These are phyloP conservation scores for Ganoderma sp. DNA, from an alignment of 1,284 basidiomycete species.

Conservation along the genomic window DNA sequence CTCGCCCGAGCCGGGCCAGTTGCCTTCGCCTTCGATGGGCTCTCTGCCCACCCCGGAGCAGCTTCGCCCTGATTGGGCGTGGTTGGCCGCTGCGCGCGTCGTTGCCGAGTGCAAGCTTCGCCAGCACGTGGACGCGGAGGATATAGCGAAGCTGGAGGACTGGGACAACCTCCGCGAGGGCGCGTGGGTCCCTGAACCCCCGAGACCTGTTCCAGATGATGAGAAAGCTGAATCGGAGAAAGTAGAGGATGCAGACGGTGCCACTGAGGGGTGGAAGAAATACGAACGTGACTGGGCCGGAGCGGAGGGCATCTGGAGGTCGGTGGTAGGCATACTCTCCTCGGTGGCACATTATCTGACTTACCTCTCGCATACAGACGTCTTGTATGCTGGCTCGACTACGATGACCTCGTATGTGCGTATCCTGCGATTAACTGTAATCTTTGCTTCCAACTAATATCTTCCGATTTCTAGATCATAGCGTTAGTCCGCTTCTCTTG, in stretches of 20 bases:
- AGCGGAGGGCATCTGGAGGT: conserved; percentile 60
- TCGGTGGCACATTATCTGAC: not conserved
- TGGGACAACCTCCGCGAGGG: conserved; percentile 46
- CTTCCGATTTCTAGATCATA: conserved; percentile 41
- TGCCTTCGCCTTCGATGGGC: not conserved
- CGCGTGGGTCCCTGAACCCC: conserved; percentile 43
- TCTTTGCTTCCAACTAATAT: not conserved
- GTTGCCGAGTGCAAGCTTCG: conserved; percentile 39
- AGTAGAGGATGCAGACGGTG: not conserved
- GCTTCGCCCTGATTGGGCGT: conserved; percentile 40
- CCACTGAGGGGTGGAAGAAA: conserved; percentile 27
- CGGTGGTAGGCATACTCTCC: conserved; percentile 19
- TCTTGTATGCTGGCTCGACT: conserved; percentile 64
- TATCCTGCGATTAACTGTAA: not conserved
- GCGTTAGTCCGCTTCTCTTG: conserved; percentile 38
- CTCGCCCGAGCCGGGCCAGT: conserved; percentile 1
- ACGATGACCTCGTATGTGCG: conserved; percentile 58
- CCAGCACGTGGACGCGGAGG: conserved; percentile 29
- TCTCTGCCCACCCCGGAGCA: conserved; percentile 18
- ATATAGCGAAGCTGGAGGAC: conserved; percentile 39
- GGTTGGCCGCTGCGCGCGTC: conserved; percentile 37
- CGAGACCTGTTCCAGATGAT: not conserved
- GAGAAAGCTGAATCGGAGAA: not conserved
- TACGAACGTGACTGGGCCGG: conserved; percentile 67
- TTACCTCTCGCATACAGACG: conserved; percentile 43